Percentiles rank a stretch among this genome's conserved stretches.
These are phyloP conservation scores for Afroboletus lepidellus DNA, from an alignment of 1,284 basidiomycete species.

Conservation along the genomic window DNA sequence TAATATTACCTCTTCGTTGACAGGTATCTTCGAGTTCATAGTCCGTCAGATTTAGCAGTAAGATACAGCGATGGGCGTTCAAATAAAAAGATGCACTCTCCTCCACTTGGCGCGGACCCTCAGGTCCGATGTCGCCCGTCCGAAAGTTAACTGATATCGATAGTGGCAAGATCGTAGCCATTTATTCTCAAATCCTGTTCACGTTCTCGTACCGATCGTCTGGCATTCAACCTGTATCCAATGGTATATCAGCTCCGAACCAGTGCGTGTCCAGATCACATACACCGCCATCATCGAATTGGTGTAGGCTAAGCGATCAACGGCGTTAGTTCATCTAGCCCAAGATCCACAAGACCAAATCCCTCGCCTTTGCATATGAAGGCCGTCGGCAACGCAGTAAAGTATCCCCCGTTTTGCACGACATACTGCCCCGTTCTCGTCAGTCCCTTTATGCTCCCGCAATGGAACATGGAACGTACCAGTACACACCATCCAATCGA, in stretches of 20 bases:
- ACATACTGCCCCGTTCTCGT: background rate
- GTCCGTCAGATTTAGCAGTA: too few species aligned
- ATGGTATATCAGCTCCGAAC: background rate
- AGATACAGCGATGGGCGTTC: too few species aligned
- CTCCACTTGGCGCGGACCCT: background rate
- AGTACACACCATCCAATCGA: conserved; percentile 15
- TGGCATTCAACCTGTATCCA: conserved; percentile 15
- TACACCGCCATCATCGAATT: conserved; percentile 23
- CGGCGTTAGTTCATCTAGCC: background rate
- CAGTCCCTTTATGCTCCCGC: background rate
- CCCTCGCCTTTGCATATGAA: conserved; percentile 11
- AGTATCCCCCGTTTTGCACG: background rate
- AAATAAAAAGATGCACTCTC: too few species aligned
- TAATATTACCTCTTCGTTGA: too few species aligned
- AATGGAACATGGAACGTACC: background rate
- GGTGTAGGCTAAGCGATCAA: conserved; percentile 6
- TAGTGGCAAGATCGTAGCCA: conserved; percentile 7
- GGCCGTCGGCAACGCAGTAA: background rate
- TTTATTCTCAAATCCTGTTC: conserved; percentile 1
- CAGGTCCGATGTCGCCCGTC: too few species aligned
- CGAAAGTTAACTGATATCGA: conserved; percentile 2
- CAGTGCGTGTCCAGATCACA: background rate
- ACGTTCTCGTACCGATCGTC: conserved; percentile 8
- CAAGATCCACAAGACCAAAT: background rate
- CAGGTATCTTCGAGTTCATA: too few species aligned